These are phyloP conservation scores for Pichia nanzhaoensis DNA, from an alignment of 805 yeast genomes.

Conservation along the genomic window DNA sequence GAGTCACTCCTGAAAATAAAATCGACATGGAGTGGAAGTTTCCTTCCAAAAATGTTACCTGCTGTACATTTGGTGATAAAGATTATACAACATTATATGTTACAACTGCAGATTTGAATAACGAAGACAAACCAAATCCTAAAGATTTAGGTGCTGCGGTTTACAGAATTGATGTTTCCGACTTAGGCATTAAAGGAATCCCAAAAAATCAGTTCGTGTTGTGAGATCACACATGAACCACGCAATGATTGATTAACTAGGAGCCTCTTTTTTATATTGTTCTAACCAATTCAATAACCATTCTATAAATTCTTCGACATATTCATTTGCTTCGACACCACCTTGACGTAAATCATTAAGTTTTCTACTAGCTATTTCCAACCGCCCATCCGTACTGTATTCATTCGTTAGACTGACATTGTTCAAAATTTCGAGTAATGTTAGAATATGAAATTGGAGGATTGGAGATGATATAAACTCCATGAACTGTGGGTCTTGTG, in stretches of 20 bases:
- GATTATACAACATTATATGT: conserved; percentile 53
- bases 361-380: conserved; percentile 54
- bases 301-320: conserved; percentile 57
- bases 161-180: conserved; percentile 37
- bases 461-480: conserved; percentile 44
- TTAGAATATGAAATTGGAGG: conserved; percentile 48
- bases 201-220: conserved; percentile 19
- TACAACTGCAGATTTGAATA: conserved; percentile 52
- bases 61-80: conserved; percentile 64
- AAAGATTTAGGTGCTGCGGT: conserved; percentile 56
- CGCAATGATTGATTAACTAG: conserved; percentile 1
- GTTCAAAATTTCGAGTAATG: conserved; percentile 40
- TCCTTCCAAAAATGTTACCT: conserved; percentile 57
- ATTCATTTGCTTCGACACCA: conserved; percentile 59
- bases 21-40: conserved; percentile 44
- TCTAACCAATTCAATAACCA: conserved; percentile 13
- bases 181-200: conserved; percentile 30
- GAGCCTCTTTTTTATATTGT: background rate
- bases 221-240: background rate
- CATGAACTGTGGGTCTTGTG: conserved; percentile 38
- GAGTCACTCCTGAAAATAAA: conserved; percentile 43
- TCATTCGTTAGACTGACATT: conserved; percentile 46
- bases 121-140: conserved; percentile 25
- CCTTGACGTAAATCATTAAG: conserved; percentile 53
- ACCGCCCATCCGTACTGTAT: conserved; percentile 44